Evolutionary conservation across 2,329 filamentous ascomycete species (phyloP), one percentile per base, ranked within the genome.

Genomic region (Trichoderma sp.): DNA sequence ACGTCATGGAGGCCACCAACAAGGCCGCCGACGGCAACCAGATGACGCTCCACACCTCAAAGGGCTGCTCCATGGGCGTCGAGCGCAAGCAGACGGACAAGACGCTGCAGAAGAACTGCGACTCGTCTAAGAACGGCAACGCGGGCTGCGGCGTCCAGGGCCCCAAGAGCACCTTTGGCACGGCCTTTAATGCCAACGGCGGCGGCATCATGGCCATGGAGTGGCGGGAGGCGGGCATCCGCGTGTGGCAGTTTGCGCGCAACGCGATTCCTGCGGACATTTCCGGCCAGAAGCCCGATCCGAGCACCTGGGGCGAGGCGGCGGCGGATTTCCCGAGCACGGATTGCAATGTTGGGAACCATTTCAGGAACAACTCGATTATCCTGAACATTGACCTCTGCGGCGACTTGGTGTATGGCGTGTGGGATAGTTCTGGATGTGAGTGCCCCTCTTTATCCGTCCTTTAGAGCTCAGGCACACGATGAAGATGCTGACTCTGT

Each of bases 361-460:
- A 89, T 71, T 90, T 90, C 73, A 79, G 75, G 62, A 90, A 90
- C 70, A 83, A 88, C 73, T 87, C 85, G 68, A 89, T 90, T 69
- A 81, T 90, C 68, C 82, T 82, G 48, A 89, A 90, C 70, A 89
- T 90, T 67, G 84, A 88, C 72, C 75, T 90, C 7, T 90, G 88
- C 68, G 88, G 88, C 0, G 74, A 82, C 47, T 78, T 85, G 68
- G 83, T 82, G 3, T 81, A 82, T 52, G 77, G 75, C 3, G 74
- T 77, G 41, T 86, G 81, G 69, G 74, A 76, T 2, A 69, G 74
- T 14, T 83, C 83, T 21, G 81, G 79, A 61, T 82, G 80, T 78
- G 71, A 73, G 75, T 72, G 10, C 17, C 45, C 54, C 19, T 10
- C 15, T 14, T 30, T 17, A 7, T 41, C 7, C 44, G 3, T 15